phyloP scores from a whole-genome alignment of 805 yeast genomes.

The Metschnikowia koreensis region DNA sequence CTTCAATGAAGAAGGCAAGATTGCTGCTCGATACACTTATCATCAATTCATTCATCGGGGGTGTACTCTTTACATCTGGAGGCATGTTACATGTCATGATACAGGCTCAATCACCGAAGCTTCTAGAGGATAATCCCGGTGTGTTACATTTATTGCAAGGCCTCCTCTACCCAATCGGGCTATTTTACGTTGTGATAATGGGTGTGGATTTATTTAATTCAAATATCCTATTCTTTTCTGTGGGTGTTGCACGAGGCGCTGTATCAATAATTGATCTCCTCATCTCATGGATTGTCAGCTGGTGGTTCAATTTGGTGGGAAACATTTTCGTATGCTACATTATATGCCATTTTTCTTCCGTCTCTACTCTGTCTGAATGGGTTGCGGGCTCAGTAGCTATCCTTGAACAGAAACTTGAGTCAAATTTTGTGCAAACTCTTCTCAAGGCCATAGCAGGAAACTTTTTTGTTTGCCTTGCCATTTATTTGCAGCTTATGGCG shows the following conservation, averaged over 20 bases:
- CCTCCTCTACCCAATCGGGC: slow-evolving; percentile 62
- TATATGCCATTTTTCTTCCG: slow-evolving; percentile 55
- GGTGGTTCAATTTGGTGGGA: slow-evolving; percentile 63
- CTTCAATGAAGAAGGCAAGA: slow-evolving; percentile 79
- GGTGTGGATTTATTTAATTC: slow-evolving; percentile 79
- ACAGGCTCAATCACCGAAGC: slow-evolving; percentile 49
- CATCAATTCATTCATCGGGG: slow-evolving; percentile 68
- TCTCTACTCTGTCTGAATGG: slow-evolving; percentile 41
- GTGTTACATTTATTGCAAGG: slow-evolving; percentile 57
- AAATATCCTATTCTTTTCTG: slow-evolving; percentile 67
- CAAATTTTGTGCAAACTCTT: slow-evolving; percentile 59
- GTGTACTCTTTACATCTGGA: slow-evolving; percentile 65
- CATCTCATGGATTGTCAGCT: slow-evolving; percentile 66
- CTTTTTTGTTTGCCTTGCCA: slow-evolving; percentile 72
- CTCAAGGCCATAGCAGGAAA: slow-evolving; percentile 75
- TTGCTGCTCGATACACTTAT: slow-evolving; percentile 57
- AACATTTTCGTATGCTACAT: slow-evolving; percentile 66
- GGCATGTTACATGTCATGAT: slow-evolving; percentile 65
- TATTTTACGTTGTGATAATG: slow-evolving; percentile 70
- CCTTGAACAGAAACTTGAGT: slow-evolving; percentile 42
- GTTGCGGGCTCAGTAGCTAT: slow-evolving; percentile 49
- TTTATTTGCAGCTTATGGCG: slow-evolving; percentile 73
- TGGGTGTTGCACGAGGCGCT: slow-evolving; percentile 68
- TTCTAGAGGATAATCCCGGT: slow-evolving; percentile 48
- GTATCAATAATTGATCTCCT: slow-evolving; percentile 60